Evolutionary conservation across 2,329 filamentous ascomycete species (phyloP), one percentile per base, ranked within the genome.

Genomic region (Exserohilum rostratum): DNA sequence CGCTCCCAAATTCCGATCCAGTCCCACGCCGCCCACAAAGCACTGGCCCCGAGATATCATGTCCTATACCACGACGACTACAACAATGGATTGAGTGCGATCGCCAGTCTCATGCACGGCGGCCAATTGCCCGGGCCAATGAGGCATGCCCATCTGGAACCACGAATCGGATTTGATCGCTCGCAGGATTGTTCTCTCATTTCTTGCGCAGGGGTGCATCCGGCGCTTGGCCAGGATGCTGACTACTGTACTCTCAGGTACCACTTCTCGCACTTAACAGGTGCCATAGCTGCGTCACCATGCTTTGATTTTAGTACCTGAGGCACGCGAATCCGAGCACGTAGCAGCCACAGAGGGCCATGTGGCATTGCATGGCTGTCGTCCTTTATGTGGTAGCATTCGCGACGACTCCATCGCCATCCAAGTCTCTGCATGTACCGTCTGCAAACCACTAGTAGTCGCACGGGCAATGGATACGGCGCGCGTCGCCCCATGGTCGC

Each of bases 151-250:
- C 25, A 18, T 42, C 30, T 29, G 9, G 35, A 11, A 18, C 25
- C 37, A 31, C 50, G 43, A 53, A 38, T 42, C 38, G 17, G 11
- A 38, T 38, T n/a, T 2, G 17, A 29, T 49, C 30, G 38, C 22
- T 25, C 31, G 45, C 50, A 53, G 50, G 50, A 43, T 49, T 42
- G 2, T 30, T 17, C 30, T 42, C 25, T 53, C 45, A 44, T 53
- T 27, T 49, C 44, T 22, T 34, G 35, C 39, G 20, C 44, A 48
- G 18, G 45, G 45, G 38, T 25, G 7, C n/a, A 25, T 39, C 30
- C 15, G 27, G 18, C 30, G 27, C 43, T 40, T 46, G 29, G 15
- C 50, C 38, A 43, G 25, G 42, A 18, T 33, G 30, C 15, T 25
- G 38, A n/a, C 44, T 48, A 30, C 13, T 40, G 17, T 42, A 13